Evolutionary conservation across 1,284 basidiomycete species (phyloP).

Genomic region (Xerocomus amazonicus): DNA sequence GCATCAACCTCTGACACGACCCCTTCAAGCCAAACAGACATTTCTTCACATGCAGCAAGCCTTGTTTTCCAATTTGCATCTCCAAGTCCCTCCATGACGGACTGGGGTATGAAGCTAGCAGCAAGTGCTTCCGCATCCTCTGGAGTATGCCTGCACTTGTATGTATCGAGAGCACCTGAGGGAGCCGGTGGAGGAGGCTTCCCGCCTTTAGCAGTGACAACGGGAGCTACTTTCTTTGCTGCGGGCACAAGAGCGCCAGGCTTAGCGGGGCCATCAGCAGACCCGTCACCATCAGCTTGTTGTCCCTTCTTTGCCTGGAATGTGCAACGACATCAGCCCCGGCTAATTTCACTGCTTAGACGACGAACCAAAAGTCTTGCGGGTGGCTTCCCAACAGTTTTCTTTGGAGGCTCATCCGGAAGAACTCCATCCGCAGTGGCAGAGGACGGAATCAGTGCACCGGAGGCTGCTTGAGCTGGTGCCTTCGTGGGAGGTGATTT

Average conservation of each 20-base stretch:
- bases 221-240: slow-evolving; percentile 44
- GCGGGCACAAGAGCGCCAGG: slow-evolving; percentile 35
- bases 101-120: slow-evolving; percentile 68
- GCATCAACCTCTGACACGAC: slow-evolving; percentile 72
- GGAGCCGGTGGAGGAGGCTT: slow-evolving; percentile 49
- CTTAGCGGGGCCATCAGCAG: slow-evolving; percentile 27
- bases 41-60: slow-evolving; percentile 82
- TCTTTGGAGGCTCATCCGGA: slow-evolving; percentile 41
- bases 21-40: slow-evolving; percentile 80
- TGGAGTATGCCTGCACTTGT: slow-evolving; percentile 88
- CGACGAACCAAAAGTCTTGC: slow-evolving; percentile 45
- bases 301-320: slow-evolving; percentile 53
- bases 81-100: slow-evolving; percentile 69
- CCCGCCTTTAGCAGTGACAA: slow-evolving; percentile 43
- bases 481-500: slow-evolving; percentile 41
- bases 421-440: slow-evolving; percentile 20
- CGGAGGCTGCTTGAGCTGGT: slow-evolving; percentile 28
- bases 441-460: slow-evolving; percentile 7
- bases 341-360: not conserved
- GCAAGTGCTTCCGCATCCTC: slow-evolving; percentile 91
- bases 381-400: slow-evolving; percentile 47
- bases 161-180: slow-evolving; percentile 67
- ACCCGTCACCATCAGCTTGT: slow-evolving; percentile 30
- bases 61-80: slow-evolving; percentile 94
- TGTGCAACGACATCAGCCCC: slow-evolving; percentile 12